Conservation (phyloP, 257 asterid species). For the Fraxinus pennsylvanica region DNA sequence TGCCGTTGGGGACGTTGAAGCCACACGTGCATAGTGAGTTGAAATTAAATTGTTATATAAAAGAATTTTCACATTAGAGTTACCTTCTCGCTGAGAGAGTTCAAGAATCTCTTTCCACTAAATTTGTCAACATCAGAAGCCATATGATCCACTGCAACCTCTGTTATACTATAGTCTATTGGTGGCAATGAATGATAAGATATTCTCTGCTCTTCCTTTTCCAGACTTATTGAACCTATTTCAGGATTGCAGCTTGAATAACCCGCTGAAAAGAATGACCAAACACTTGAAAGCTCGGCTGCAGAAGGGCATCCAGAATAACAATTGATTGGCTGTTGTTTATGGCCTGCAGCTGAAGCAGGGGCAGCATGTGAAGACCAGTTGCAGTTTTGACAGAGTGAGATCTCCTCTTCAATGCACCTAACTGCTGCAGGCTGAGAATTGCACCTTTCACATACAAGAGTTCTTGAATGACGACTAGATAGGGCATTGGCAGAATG, state of each 20-base stretch:
- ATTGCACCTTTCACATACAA: constrained; percentile 56
- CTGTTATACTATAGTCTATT: constrained; percentile 27
- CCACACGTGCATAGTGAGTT: constrained; percentile 32
- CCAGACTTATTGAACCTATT: constrained; percentile 23
- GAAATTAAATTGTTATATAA: constrained; percentile 9
- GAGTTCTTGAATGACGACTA: constrained; percentile 60
- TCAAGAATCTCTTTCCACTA: constrained; percentile 25
- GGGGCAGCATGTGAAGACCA: constrained; percentile 40
- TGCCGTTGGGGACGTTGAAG: constrained; percentile 45
- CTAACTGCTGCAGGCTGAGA: constrained; percentile 49
- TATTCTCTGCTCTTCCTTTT: constrained; percentile 28
- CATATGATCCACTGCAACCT: constrained; percentile 33
- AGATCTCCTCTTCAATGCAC: constrained; percentile 49
- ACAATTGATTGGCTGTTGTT: constrained; percentile 45
- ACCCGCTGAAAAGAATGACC: constrained; percentile 56
- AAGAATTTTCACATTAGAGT: constrained; percentile 19
- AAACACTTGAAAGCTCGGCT: constrained; percentile 55
- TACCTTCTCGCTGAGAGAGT: constrained; percentile 38
- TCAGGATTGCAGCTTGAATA: constrained; percentile 25
- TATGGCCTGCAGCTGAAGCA: constrained; percentile 27
- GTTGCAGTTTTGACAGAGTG: constrained; percentile 66
- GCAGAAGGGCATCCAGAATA: constrained; percentile 73
- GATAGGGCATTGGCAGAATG: constrained; percentile 71
- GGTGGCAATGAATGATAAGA: constrained; percentile 10
- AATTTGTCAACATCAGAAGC: constrained; percentile 35